A percentile compares a stretch with the other conserved stretches of the same genome.
These are phyloP conservation scores for Betula pendula DNA, from an alignment of 306 rosid genomes.

Conservation along the genomic window DNA sequence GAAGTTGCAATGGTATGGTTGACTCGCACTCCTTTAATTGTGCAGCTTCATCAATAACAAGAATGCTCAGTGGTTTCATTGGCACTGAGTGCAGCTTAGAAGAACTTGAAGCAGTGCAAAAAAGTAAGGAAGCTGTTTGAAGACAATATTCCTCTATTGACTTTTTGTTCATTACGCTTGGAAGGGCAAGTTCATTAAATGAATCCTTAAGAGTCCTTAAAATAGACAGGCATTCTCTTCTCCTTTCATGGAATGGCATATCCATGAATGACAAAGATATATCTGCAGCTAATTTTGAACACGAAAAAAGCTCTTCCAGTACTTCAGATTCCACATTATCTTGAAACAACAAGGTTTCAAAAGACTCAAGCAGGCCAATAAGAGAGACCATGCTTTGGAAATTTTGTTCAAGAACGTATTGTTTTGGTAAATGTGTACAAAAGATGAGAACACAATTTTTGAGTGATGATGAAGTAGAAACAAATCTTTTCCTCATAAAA, in stretches of 20 bases:
- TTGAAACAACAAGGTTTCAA: constrained; percentile 43
- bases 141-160: constrained; percentile 48
- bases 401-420: constrained; percentile 39
- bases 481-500: constrained; percentile 49
- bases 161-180: constrained; percentile 12
- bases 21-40: constrained; percentile 81
- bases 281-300: constrained; percentile 10
- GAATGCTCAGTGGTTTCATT: constrained; percentile 43
- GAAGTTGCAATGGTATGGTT: constrained; percentile 61
- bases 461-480: constrained; percentile 24
- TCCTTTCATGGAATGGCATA: constrained; percentile 18
- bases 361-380: constrained; percentile 32
- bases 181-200: constrained; percentile 44
- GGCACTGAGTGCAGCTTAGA: constrained; percentile 44
- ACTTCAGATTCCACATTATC: constrained; percentile 34
- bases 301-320: constrained; percentile 48
- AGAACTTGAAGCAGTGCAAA: constrained; percentile 72
- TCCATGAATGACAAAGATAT: constrained; percentile 9
- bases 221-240: constrained; percentile 45
- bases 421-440: constrained; percentile 53
- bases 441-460: constrained; percentile 41
- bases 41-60: constrained; percentile 85
- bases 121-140: constrained; percentile 54
- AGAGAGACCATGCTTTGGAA: constrained; percentile 36
- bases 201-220: constrained; percentile 40